Evolutionary conservation across 129 eudicot genomes (phyloP), one percentile per base, ranked within the genome.

Genomic region (Flaveria sonorensis): DNA sequence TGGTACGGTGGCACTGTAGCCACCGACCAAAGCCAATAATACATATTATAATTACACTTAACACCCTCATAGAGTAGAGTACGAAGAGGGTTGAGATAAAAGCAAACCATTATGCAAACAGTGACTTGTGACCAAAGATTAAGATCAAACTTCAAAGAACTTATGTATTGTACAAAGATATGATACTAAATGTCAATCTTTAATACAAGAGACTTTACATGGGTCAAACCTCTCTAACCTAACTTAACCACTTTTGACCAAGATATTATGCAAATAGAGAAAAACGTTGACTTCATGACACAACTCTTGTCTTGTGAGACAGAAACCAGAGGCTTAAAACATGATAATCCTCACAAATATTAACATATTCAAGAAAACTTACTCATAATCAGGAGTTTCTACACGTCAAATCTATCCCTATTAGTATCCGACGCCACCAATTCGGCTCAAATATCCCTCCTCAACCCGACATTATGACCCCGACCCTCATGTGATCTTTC

Each of bases 401-500:
- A 53, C 53, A 76, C 64, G 74, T 71, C 77, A 69, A 82, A 75
- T 73, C 86, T 81, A 83, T 19, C 81, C 81, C 85, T 76, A 55
- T 36, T 55, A 82, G 81, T 62, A 74, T 78, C 70, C 43, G 28
- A 36, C 14, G 74, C 53, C 68, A 43, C 71, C 47, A 51, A 23
- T 46, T 11, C 60, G 50, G 78, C 43, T 81, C 76, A 84, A 2
- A 83, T 52, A 74, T 81, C 85, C 83, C 84, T 85, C 82, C 79
- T 90, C 65, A 87, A 55, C 61, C 82, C 81, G 57, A 80, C 73
- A 23, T 86, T 83, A 65, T 84, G 64, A 57, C 81, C 36, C 64
- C 78, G 39, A 10, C 76, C 75, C 21, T 84, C 87, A 1, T 77
- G 81, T 53, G 92, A 78, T 79, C 83, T 68, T 39, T 78, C 93